Percentiles rank a stretch among this genome's conserved stretches.
These are phyloP conservation scores for Metarhizium album DNA, from an alignment of 2,329 filamentous ascomycete genomes.

Conservation along the genomic window DNA sequence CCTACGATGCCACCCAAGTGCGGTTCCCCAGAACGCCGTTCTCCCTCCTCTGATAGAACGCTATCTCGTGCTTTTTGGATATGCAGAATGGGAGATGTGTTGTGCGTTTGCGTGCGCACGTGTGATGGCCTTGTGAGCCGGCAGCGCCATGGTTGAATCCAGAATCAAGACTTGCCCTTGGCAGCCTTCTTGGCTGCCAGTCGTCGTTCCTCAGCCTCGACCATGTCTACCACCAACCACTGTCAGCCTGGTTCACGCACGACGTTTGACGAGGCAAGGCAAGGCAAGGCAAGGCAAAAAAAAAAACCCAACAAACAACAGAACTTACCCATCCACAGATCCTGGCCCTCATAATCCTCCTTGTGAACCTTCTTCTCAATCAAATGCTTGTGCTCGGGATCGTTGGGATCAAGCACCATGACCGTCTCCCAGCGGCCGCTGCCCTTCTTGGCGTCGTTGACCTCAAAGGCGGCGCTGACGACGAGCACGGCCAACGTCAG, in stretches of 20 bases:
- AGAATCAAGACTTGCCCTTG: constrained; percentile 11
- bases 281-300: not conserved
- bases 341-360: constrained; percentile 78
- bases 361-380: constrained; percentile 84
- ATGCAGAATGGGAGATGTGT: not conserved
- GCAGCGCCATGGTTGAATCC: not conserved
- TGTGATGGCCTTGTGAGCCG: not conserved
- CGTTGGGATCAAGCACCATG: constrained; percentile 67
- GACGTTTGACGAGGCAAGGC: not conserved
- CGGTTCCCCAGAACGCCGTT: not conserved
- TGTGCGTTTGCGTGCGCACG: no score
- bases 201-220: constrained; percentile 63
- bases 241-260: not conserved
- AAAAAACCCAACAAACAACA: not conserved
- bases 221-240: constrained; percentile 51
- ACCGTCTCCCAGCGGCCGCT: constrained; percentile 76
- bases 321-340: constrained; percentile 75
- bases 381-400: constrained; percentile 70
- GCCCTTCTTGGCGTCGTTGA: constrained; percentile 63
- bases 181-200: constrained; percentile 30
- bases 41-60: not conserved
- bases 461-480: constrained; percentile 73
- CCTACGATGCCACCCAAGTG: not conserved
- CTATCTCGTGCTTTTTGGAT: not conserved
- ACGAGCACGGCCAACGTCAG: constrained; percentile 77